Conservation (phyloP, 2,329 filamentous ascomycete species). For the Aspergillus bombycis region DNA sequence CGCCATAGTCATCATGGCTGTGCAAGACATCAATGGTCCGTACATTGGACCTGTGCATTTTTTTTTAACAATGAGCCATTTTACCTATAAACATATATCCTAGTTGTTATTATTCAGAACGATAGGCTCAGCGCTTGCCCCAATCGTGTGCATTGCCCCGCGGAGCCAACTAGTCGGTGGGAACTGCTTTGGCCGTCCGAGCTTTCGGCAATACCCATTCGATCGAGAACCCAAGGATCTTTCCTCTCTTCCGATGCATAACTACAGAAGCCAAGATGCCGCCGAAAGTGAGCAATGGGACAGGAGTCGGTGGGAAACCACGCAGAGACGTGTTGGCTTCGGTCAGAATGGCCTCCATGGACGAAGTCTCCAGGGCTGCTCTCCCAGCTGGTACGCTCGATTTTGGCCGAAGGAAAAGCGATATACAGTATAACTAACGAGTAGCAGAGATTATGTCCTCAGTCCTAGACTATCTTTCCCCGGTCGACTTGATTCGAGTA, state of each 20-base stretch:
- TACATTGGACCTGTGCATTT: not conserved
- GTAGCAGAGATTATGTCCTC: slow-evolving; percentile 77
- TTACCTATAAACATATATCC: not conserved
- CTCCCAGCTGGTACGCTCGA: slow-evolving; percentile 73
- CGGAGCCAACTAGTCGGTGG: slow-evolving; percentile 12
- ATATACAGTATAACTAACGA: slow-evolving; percentile 25
- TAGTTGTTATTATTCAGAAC: not conserved
- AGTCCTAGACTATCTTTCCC: slow-evolving; percentile 86
- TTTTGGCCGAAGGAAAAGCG: not conserved
- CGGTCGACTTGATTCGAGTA: slow-evolving; percentile 82
- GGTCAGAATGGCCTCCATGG: slow-evolving; percentile 78
- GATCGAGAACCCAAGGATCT: slow-evolving; percentile 8
- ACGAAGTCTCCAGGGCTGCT: slow-evolving; percentile 70
- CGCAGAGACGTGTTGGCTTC: slow-evolving; percentile 68
- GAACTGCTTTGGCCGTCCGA: slow-evolving; percentile 16
- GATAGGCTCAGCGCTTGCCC: not conserved
- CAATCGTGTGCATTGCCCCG: slow-evolving; percentile 14
- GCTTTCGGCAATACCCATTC: slow-evolving; percentile 7
- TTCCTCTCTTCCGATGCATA: slow-evolving; percentile 31
- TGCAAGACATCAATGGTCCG: not conserved
- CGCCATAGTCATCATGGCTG: not conserved
- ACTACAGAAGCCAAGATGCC: slow-evolving; percentile 40
- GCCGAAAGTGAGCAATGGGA: slow-evolving; percentile 53
- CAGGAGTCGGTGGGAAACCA: slow-evolving; percentile 35
- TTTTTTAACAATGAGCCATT: not conserved